Conservation (phyloP, 2,329 filamentous ascomycete species). For the Didymella exigua region DNA sequence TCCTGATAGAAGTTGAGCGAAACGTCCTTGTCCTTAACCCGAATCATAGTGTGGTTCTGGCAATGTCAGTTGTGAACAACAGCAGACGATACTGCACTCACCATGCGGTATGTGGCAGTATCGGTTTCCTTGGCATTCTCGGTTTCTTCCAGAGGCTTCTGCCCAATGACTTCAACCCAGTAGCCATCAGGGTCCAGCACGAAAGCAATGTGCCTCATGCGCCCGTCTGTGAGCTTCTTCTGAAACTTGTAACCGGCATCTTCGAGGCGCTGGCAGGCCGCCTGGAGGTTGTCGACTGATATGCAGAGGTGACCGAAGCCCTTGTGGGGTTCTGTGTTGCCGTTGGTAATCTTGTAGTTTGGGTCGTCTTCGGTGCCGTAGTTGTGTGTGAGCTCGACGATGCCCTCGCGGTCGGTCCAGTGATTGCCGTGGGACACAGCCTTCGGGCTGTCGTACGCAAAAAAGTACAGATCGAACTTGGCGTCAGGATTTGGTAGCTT, state of each 20-base stretch:
- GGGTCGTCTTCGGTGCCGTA: constrained; percentile 89
- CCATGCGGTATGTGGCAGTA: constrained; percentile 72
- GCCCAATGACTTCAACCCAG: constrained; percentile 78
- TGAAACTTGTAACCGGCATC: constrained; percentile 92
- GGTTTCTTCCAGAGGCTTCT: constrained; percentile 72
- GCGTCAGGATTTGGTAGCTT: constrained; percentile 81
- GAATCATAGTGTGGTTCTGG: constrained; percentile 91
- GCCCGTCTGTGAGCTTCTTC: constrained; percentile 89
- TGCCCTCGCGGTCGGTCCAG: constrained; percentile 82
- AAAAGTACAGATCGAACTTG: constrained; percentile 95
- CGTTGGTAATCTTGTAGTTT: constrained; percentile 80
- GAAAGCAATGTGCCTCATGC: constrained; percentile 77
- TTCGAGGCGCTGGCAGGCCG: constrained; percentile 86
- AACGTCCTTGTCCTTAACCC: constrained; percentile 71
- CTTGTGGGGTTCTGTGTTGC: constrained; percentile 89
- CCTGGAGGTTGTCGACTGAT: constrained; percentile 71
- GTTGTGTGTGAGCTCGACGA: constrained; percentile 83
- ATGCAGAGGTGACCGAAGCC: constrained; percentile 86
- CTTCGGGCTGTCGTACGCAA: constrained; percentile 80
- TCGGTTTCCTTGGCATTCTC: constrained; percentile 76
- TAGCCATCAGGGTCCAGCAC: constrained; percentile 80
- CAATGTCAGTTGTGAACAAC: constrained; percentile 14
- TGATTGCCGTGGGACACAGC: constrained; percentile 75
- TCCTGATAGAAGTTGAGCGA: constrained; percentile 66
- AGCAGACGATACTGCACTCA: constrained; percentile 15